phyloP scores from a whole-genome alignment of 2,329 filamentous ascomycete species.

The Neospermospora avenae region DNA sequence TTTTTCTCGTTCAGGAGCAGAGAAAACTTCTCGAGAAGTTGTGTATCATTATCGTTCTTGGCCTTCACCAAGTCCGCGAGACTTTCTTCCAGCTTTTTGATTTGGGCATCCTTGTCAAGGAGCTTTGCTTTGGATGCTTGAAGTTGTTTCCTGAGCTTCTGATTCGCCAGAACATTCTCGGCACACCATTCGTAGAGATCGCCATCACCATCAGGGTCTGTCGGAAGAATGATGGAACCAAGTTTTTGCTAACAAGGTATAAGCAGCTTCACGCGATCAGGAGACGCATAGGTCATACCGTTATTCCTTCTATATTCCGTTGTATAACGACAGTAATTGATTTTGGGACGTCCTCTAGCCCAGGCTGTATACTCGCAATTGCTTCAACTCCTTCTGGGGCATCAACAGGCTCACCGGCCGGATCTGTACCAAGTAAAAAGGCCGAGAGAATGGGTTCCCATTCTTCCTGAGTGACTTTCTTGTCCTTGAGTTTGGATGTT shows the following conservation, averaged over 20 bases:
- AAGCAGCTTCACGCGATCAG: constrained; percentile 5
- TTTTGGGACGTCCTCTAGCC: constrained; percentile 36
- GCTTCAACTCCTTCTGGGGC: constrained; percentile 61
- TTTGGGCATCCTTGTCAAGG: constrained; percentile 50
- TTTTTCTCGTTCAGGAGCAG: constrained; percentile 76
- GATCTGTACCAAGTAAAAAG: constrained; percentile 47
- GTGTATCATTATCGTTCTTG: constrained; percentile 65
- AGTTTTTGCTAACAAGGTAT: constrained; percentile 56
- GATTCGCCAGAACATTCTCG: constrained; percentile 45
- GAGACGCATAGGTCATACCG: constrained; percentile 43
- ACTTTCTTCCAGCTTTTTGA: constrained; percentile 58
- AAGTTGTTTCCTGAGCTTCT: constrained; percentile 17
- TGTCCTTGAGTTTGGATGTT: constrained; percentile 51
- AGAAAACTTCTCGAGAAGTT: constrained; percentile 66
- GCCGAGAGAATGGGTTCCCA: constrained; percentile 62
- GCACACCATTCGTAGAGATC: constrained; percentile 70
- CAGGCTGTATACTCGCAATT: constrained; percentile 51
- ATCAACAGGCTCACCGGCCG: constrained; percentile 43
- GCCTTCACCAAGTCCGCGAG: constrained; percentile 63
- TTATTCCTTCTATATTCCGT: constrained; percentile 65
- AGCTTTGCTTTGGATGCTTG: constrained; percentile 39
- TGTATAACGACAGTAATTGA: constrained; percentile 61
- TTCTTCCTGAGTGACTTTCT: constrained; percentile 56
- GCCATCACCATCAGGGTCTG: constrained; percentile 56
- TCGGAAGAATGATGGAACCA: constrained; percentile 58